Percentiles rank a stretch among this genome's conserved stretches.
Evolutionary conservation across 306 rosid species (phyloP).

Genomic region (Quercus gilva): DNA sequence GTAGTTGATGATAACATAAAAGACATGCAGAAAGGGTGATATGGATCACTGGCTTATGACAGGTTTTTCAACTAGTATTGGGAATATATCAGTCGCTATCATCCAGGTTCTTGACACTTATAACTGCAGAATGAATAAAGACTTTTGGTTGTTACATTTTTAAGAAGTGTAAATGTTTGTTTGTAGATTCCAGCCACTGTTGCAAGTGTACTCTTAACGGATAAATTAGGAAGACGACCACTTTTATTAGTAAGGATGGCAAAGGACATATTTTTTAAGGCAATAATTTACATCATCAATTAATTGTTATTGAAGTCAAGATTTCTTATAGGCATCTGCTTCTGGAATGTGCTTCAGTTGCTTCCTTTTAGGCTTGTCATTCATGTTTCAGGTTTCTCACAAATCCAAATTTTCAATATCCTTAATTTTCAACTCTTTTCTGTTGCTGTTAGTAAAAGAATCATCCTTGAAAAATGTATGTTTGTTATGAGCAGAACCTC

Average conservation of each 20-base stretch:
- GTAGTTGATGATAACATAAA: not conserved
- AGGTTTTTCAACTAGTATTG: slow-evolving; percentile 75
- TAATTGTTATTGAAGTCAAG: not conserved
- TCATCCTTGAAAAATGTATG: not conserved
- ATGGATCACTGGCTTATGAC: slow-evolving; percentile 31
- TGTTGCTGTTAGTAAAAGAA: not conserved
- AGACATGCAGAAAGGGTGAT: not conserved
- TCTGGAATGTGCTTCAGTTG: slow-evolving; percentile 72
- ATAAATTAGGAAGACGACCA: slow-evolving; percentile 64
- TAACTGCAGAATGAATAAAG: slow-evolving; percentile 8
- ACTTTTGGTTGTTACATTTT: slow-evolving; percentile 15
- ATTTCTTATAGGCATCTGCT: slow-evolving; percentile 44
- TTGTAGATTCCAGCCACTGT: slow-evolving; percentile 60
- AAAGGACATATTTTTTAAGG: not conserved
- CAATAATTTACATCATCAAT: not conserved
- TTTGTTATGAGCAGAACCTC: slow-evolving; percentile 47
- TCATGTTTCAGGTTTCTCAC: slow-evolving; percentile 56
- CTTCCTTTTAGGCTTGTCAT: slow-evolving; percentile 57
- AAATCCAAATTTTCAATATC: not conserved
- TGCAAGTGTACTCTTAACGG: slow-evolving; percentile 54
- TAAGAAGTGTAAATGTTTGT: not conserved
- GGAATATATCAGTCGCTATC: slow-evolving; percentile 68
- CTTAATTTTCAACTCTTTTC: not conserved
- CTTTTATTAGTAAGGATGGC: slow-evolving; percentile 54
- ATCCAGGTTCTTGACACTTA: slow-evolving; percentile 57